Percentiles rank a stretch among this genome's conserved stretches.
phyloP scores from a whole-genome alignment of 257 asterid genomes.

The Salvia miltiorrhiza region DNA sequence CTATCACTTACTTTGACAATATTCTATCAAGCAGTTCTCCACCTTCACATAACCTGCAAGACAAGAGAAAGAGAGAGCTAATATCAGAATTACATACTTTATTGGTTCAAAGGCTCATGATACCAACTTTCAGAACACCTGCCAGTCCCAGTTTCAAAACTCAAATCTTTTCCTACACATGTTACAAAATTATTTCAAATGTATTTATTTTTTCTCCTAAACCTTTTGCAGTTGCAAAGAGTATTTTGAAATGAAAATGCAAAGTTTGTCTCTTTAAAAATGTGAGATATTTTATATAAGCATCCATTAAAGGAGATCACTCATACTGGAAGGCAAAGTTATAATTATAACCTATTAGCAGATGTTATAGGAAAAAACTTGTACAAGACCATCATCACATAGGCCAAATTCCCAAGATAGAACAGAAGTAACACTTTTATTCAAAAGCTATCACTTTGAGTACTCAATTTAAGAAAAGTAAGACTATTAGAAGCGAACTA shows the following conservation, averaged over 20 bases:
- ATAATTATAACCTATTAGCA: background rate
- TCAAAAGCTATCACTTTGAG: background rate
- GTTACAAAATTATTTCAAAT: background rate
- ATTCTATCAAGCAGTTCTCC: constrained; percentile 93
- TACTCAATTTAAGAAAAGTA: background rate
- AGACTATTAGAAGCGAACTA: background rate
- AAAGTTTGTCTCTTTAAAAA: background rate
- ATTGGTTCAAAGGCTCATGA: background rate
- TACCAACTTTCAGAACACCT: background rate
- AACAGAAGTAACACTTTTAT: background rate
- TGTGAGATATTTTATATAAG: background rate
- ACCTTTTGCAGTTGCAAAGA: background rate
- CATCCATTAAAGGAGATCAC: background rate
- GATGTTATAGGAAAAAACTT: background rate
- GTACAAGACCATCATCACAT: background rate
- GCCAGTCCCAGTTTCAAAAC: background rate
- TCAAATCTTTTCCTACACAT: background rate
- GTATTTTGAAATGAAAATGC: background rate
- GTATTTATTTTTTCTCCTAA: background rate
- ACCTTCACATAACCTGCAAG: constrained; percentile 91
- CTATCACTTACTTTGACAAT: constrained; percentile 62
- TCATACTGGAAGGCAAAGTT: background rate
- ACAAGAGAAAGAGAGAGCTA: constrained; percentile 22
- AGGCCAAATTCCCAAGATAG: background rate
- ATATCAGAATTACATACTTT: constrained; percentile 11